phyloP scores from a whole-genome alignment of 306 rosid genomes.

The Biancaea sappan region DNA sequence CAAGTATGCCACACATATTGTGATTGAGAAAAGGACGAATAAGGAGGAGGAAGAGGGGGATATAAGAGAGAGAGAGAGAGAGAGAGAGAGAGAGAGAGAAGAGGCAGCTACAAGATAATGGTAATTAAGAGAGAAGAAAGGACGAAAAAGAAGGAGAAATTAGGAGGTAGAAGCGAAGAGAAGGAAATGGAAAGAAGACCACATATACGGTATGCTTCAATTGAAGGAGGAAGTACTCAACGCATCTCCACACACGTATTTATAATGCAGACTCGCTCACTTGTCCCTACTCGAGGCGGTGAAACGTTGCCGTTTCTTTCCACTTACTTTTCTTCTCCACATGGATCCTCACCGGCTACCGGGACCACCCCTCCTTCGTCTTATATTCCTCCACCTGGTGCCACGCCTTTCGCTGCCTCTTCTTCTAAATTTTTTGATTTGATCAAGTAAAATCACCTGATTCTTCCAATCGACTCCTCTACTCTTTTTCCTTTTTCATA shows the following conservation, averaged over 20 bases:
- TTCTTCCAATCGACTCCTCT: too few relatives aligned
- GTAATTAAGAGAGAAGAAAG: neutral
- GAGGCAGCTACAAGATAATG: too few relatives aligned
- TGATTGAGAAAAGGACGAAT: constrained; percentile 6
- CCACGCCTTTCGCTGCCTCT: constrained; percentile 32
- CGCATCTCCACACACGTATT: constrained; percentile 42
- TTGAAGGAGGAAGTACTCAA: constrained; percentile 24
- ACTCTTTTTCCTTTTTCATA: neutral
- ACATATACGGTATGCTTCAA: constrained; percentile 23
- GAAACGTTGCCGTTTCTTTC: constrained; percentile 52
- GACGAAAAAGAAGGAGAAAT: neutral
- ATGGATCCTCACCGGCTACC: constrained; percentile 34
- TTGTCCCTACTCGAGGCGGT: too few relatives aligned
- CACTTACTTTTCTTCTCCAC: neutral
- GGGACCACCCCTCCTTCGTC: constrained; percentile 46
- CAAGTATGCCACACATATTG: constrained; percentile 98
- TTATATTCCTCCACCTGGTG: constrained; percentile 42
- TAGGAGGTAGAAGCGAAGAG: neutral
- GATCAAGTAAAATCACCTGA: too few relatives aligned
- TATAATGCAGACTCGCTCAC: too few relatives aligned
- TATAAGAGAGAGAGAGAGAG: too few relatives aligned
- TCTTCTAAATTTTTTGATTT: too few relatives aligned
- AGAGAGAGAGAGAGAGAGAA: too few relatives aligned
- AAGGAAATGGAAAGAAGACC: constrained; percentile 19
- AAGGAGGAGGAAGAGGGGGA: neutral